phyloP scores from a whole-genome alignment of 805 yeast genomes.

The Ogataea kodamae region DNA sequence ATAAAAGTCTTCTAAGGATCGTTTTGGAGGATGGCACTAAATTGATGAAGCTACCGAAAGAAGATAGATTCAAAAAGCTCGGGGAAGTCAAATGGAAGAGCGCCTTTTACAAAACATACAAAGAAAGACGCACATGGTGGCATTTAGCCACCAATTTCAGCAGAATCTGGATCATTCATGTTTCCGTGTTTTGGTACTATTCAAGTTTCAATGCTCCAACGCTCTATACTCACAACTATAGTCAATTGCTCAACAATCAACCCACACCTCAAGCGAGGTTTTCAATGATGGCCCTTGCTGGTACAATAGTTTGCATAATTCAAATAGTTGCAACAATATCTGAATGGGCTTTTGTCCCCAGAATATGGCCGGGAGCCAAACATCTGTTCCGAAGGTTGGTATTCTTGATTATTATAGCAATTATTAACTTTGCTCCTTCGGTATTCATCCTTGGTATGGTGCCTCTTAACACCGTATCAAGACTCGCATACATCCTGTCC shows the following conservation, averaged over 20 bases:
- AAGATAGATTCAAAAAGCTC: slow-evolving; percentile 33
- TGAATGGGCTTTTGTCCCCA: slow-evolving; percentile 46
- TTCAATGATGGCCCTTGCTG: slow-evolving; percentile 45
- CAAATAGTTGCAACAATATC: slow-evolving; percentile 39
- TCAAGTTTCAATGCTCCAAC: slow-evolving; percentile 50
- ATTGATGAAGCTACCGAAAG: slow-evolving; percentile 30
- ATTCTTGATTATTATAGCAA: slow-evolving; percentile 32
- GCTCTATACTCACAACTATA: slow-evolving; percentile 42
- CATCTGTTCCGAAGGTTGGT: slow-evolving; percentile 34
- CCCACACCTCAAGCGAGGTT: slow-evolving; percentile 44
- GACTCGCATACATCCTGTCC: slow-evolving; percentile 37
- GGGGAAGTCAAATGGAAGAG: slow-evolving; percentile 39
- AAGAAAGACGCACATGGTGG: slow-evolving; percentile 48
- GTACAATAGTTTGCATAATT: slow-evolving; percentile 41
- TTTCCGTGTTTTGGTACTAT: slow-evolving; percentile 49
- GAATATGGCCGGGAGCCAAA: slow-evolving; percentile 47
- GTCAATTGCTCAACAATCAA: slow-evolving; percentile 38
- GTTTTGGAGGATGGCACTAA: slow-evolving; percentile 33
- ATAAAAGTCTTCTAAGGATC: slow-evolving; percentile 35
- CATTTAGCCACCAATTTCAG: slow-evolving; percentile 48
- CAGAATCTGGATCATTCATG: slow-evolving; percentile 52
- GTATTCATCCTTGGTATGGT: slow-evolving; percentile 37
- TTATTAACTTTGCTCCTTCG: slow-evolving; percentile 39
- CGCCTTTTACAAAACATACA: slow-evolving; percentile 43
- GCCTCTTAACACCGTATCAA: slow-evolving; percentile 36